These are phyloP conservation scores for Geranium rotundifolium DNA, from an alignment of 345 rosid species.

Conservation along the genomic window DNA sequence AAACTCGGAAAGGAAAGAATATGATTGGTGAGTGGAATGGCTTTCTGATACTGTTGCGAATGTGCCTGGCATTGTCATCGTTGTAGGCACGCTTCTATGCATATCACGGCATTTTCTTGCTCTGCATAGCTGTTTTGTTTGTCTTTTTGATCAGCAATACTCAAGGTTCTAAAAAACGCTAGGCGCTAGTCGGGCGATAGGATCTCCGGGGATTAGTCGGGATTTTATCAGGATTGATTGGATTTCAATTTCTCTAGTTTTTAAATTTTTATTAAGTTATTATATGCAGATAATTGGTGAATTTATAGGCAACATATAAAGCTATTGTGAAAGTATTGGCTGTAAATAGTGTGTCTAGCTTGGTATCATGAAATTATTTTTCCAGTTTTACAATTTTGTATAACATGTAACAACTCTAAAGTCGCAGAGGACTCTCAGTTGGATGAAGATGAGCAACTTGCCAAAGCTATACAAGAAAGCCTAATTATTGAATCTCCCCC, in stretches of 20 bases:
- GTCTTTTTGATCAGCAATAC: not conserved
- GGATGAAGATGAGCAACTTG: slow-evolving; percentile 90
- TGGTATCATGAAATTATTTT: too few relatives aligned
- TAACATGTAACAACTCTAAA: slow-evolving; percentile 6
- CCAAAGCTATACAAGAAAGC: slow-evolving; percentile 85
- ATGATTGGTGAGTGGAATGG: slow-evolving; percentile 37
- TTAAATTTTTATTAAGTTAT: too few relatives aligned
- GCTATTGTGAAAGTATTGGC: not conserved
- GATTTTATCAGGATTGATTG: too few relatives aligned
- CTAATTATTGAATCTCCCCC: slow-evolving; percentile 54
- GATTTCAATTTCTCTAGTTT: too few relatives aligned
- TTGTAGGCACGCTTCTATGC: not conserved
- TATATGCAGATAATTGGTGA: too few relatives aligned
- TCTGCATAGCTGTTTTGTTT: not conserved
- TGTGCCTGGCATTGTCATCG: too few relatives aligned
- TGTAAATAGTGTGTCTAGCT: not conserved
- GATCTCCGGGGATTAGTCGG: too few relatives aligned
- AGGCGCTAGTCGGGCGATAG: too few relatives aligned
- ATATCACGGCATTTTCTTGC: not conserved
- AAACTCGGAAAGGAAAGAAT: slow-evolving; percentile 29
- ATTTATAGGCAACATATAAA: not conserved
- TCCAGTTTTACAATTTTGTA: not conserved
- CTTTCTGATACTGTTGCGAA: slow-evolving; percentile 6
- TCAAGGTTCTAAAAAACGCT: too few relatives aligned
- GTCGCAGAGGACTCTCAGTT: slow-evolving; percentile 39